These are phyloP conservation scores for Trichoderma cornu-damae DNA, from an alignment of 2,329 filamentous ascomycete genomes.

Conservation along the genomic window DNA sequence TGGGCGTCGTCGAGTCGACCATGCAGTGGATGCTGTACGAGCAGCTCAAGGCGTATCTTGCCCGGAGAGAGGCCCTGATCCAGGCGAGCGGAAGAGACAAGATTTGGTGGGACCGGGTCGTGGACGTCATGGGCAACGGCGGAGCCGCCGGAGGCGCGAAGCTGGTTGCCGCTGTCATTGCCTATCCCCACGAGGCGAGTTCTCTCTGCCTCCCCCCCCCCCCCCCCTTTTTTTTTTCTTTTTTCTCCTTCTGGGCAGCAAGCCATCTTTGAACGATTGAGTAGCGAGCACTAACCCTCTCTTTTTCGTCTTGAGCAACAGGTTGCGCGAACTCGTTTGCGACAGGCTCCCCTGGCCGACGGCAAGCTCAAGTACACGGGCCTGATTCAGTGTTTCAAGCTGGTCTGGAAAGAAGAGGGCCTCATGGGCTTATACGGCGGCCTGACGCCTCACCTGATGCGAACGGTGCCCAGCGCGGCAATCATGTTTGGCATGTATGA, in stretches of 20 bases:
- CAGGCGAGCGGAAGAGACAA: slow-evolving; percentile 55
- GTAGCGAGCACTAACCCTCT: not conserved
- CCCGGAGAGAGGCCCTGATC: slow-evolving; percentile 55
- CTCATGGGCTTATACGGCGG: slow-evolving; percentile 83
- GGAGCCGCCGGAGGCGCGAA: slow-evolving; percentile 79
- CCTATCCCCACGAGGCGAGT: slow-evolving; percentile 85
- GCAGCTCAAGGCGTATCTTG: slow-evolving; percentile 75
- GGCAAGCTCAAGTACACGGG: slow-evolving; percentile 81
- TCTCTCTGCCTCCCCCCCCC: slow-evolving; percentile 8
- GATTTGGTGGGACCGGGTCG: slow-evolving; percentile 66
- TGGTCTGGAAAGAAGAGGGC: slow-evolving; percentile 84
- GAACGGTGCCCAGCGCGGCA: slow-evolving; percentile 84
- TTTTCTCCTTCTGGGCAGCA: not conserved
- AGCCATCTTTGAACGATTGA: too few species aligned
- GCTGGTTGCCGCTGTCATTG: slow-evolving; percentile 73
- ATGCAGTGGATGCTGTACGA: slow-evolving; percentile 94
- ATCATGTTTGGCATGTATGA: slow-evolving; percentile 95
- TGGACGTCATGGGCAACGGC: slow-evolving; percentile 74
- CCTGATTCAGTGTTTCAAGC: slow-evolving; percentile 78
- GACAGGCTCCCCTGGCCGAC: slow-evolving; percentile 72
- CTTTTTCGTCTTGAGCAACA: slow-evolving; percentile 28
- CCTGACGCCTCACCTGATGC: slow-evolving; percentile 82
- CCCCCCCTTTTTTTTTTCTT: not conserved
- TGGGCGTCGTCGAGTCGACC: slow-evolving; percentile 85
- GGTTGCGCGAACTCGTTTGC: slow-evolving; percentile 76